Base-by-base conservation (phyloP, 169 alveolate species). In the Plasmodium gallinaceum region DNA sequence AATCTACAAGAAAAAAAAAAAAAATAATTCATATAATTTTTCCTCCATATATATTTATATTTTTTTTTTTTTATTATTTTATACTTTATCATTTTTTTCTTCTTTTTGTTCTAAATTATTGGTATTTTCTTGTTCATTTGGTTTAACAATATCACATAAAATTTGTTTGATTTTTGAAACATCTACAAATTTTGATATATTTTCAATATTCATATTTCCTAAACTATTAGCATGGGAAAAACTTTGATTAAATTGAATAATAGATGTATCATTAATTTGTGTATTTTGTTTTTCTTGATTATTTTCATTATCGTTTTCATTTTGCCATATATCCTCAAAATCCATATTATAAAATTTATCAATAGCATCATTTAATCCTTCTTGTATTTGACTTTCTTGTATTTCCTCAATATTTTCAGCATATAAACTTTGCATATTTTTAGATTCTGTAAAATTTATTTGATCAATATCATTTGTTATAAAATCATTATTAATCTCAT, bases 331-430 rank as follows among this genome's bases (percentile, higher is more conserved):
- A 52, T 80, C 83, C 16, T 80, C 90, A 66, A 80, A 80, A 24
- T 80, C 73, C 90, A 80, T 80, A 26, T 80, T 65, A 51, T 80
- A 80, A 71, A 54, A 80, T 80, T 80, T 80, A 68, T 80, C 90
- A 39, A 80, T 80, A 20, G 90, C 80, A 20, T 80, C 80, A 51
- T 68, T 80, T 32, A 80, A 60, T 1, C 83, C 90, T n/a, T 54
- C 74, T 26, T 80, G 85, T 46, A 80, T n/a, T 14, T 68, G 85
- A 51, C 42, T 22, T 20, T 80, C 90, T 26, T 80, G 78, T 20
- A 37, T 39, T 5, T 80, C 90, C 0, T 80, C 90, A 71, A 80
- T 68, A 68, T 80, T 57, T 16, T 80, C 83, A n/a, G 39, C 48
- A 80, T 37, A 66, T 51, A 66, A 43, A 71, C 64, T 52, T 26